Evolutionary conservation across 2,329 filamentous ascomycete genomes (phyloP), one percentile per base, ranked within the genome.

Genomic region (Penicillium sp.): DNA sequence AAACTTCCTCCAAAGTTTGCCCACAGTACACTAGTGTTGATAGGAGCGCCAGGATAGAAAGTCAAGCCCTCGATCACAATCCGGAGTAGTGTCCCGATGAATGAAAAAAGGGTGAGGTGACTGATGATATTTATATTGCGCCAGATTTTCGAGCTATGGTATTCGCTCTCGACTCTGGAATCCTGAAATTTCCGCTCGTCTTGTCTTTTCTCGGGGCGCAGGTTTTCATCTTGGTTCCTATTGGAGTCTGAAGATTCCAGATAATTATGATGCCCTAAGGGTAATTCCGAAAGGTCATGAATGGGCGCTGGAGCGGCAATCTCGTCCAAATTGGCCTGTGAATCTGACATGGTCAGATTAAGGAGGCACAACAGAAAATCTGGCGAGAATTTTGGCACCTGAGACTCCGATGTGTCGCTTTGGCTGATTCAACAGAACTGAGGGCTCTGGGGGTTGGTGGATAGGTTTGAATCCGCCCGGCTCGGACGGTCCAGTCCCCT

Each of bases 1-100:
- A 93, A 67, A 50, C 88, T 88, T 3, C 92, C 92, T 2, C 79
- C 85, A 44, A 96, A 85, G 65, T 96, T 96, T 57, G 90, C 87
- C 92, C 92, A 96, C 10, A 94, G 74, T 3, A 88, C 85, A 50
- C 83, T 81, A 54, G 89, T 90, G 7, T 83, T 77, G 16, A 92
- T 77, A 0, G 90, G 90, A 0, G 88, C 83, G n/a, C 85, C 1
- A n/a, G 34, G 34, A n/a, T 36, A 36, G 13, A 36, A 36, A 2
- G 34, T 36, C 14, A 36, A 7, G 7, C 14, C 16, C 34, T 36
- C 34, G 1, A 36, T 13, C 13, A 2, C 34, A n/a, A 36, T 16
- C n/a, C 34, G 34, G 5, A 36, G 13, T n/a, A 36, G 13, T 2
- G 34, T 36, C 13, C 34, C 34, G 34, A n/a, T 13, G n/a, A 36